Conservation (phyloP, 129 eudicot species). For the Flaveria ramosissima region DNA sequence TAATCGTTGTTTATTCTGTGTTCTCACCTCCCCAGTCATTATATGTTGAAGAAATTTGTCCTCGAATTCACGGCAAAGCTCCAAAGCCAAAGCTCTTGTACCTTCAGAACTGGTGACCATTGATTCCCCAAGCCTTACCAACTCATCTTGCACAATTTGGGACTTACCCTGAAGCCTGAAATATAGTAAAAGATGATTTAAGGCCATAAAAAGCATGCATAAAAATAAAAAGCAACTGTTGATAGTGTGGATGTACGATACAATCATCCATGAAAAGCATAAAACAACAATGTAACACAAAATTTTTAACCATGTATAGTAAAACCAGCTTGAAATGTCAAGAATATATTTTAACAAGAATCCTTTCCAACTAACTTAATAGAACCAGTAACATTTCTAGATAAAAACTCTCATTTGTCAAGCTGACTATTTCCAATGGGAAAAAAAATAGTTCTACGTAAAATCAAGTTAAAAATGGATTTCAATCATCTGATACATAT, state of each 20-base stretch:
- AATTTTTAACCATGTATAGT: neutral
- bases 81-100: constrained; percentile 93
- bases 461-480: neutral
- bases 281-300: constrained; percentile 6
- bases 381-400: neutral
- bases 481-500: neutral
- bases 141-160: constrained; percentile 88
- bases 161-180: constrained; percentile 97
- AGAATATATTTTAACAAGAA: constrained; percentile 4
- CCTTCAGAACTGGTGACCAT: constrained; percentile 97
- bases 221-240: constrained; percentile 4
- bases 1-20: neutral
- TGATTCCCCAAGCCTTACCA: constrained; percentile 89
- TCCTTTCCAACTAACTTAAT: constrained; percentile 1
- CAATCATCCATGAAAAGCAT: constrained; percentile 7
- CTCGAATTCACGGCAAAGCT: constrained; percentile 99
- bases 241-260: neutral
- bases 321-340: neutral
- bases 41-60: constrained; percentile 95
- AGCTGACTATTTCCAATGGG: neutral
- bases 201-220: neutral
- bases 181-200: neutral
- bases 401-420: neutral
- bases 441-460: neutral
- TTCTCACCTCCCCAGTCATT: constrained; percentile 91